phyloP scores from a whole-genome alignment of 495 filamentous ascomycete species.

The Hypomontagnella submonticulosa region DNA sequence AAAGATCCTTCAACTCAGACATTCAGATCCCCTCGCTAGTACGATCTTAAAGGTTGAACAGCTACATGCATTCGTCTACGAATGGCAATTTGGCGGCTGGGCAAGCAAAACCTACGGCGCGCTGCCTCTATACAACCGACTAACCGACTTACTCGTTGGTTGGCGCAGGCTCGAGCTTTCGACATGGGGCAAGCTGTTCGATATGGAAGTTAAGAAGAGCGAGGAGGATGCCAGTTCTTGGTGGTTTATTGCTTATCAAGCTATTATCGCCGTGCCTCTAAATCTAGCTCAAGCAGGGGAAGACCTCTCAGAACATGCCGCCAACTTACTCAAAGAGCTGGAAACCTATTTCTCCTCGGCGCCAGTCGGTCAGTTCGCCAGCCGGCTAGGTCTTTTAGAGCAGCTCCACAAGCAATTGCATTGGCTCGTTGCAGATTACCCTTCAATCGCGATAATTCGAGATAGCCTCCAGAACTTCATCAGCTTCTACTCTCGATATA shows the following conservation, averaged over 20 bases:
- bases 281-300: constrained; percentile 65
- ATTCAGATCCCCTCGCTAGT: constrained; percentile 87
- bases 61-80: constrained; percentile 80
- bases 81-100: constrained; percentile 87
- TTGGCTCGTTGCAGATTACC: constrained; percentile 65
- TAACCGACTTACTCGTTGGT: constrained; percentile 78
- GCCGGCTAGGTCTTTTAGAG: constrained; percentile 75
- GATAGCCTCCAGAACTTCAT: constrained; percentile 82
- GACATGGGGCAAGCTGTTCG: constrained; percentile 91
- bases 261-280: constrained; percentile 78
- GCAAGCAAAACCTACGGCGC: constrained; percentile 83
- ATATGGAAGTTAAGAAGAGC: constrained; percentile 80
- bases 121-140: constrained; percentile 71
- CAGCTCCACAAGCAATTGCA: constrained; percentile 74
- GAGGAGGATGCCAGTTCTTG: constrained; percentile 81
- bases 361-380: constrained; percentile 79
- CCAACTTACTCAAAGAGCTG: constrained; percentile 74
- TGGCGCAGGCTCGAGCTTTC: constrained; percentile 93
- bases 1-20: constrained; percentile 75
- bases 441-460: constrained; percentile 61
- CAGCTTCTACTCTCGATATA: constrained; percentile 74
- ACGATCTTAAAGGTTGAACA: constrained; percentile 86
- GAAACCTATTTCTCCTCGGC: constrained; percentile 79
- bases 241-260: constrained; percentile 97
- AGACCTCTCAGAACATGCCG: constrained; percentile 70